A percentile compares a stretch with the other conserved stretches of the same genome.
These are phyloP conservation scores for Yamadazyma friedrichii DNA, from an alignment of 1,139 yeast species.

Conservation along the genomic window DNA sequence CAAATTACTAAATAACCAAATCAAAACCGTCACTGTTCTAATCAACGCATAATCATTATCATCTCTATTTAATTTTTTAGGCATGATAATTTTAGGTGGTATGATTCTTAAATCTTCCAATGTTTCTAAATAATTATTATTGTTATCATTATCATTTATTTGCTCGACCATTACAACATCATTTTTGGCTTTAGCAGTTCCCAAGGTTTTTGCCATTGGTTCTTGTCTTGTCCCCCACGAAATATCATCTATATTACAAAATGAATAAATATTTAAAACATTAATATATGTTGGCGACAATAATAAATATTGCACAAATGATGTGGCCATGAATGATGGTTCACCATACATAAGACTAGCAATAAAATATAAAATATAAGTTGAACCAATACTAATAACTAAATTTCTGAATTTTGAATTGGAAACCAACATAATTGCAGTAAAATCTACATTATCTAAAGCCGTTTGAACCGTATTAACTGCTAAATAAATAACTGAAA, in stretches of 20 bases:
- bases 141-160: slow-evolving; percentile 52
- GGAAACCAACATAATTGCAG: slow-evolving; percentile 50
- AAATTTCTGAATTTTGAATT: slow-evolving; percentile 76
- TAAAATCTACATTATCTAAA: slow-evolving; percentile 42
- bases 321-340: slow-evolving; percentile 77
- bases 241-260: slow-evolving; percentile 82
- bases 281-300: slow-evolving; percentile 76
- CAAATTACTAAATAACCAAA: slow-evolving; percentile 47
- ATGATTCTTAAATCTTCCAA: slow-evolving; percentile 44
- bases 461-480: slow-evolving; percentile 60
- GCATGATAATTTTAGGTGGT: slow-evolving; percentile 20
- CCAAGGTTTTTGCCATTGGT: slow-evolving; percentile 62
- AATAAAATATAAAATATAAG: slow-evolving; percentile 76
- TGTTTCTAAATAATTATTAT: slow-evolving; percentile 46
- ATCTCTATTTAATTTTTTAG: slow-evolving; percentile 30
- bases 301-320: slow-evolving; percentile 67
- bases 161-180: slow-evolving; percentile 61
- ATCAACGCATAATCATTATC: slow-evolving; percentile 46
- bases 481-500: slow-evolving; percentile 81
- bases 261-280: slow-evolving; percentile 77
- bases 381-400: slow-evolving; percentile 80
- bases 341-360: slow-evolving; percentile 76
- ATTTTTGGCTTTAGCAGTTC: slow-evolving; percentile 62
- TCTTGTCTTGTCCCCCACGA: slow-evolving; percentile 89
- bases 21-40: slow-evolving; percentile 45